A percentile compares a stretch with the other conserved stretches of the same genome.
Evolutionary conservation across 1,284 basidiomycete species (phyloP).

Genomic region (Microbotryum scabiosae): DNA sequence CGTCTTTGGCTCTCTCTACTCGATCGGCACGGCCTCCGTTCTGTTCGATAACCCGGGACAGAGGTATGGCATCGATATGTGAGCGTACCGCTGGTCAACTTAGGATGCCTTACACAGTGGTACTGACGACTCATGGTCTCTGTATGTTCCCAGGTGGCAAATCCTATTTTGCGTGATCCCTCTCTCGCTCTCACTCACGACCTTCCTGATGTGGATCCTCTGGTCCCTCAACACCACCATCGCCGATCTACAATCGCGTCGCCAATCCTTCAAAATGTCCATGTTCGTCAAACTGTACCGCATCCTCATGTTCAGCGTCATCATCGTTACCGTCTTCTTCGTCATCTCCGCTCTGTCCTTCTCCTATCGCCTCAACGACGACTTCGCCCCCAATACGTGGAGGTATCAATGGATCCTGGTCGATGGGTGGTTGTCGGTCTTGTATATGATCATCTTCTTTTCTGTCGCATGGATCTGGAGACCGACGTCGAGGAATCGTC

Average conservation of each 20-base stretch:
- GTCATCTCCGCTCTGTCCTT: constrained; percentile 80
- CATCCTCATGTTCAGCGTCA: constrained; percentile 74
- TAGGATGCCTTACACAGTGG: no score
- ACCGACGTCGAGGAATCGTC: constrained; percentile 83
- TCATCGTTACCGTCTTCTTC: constrained; percentile 81
- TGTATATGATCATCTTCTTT: constrained; percentile 72
- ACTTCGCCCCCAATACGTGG: constrained; percentile 93
- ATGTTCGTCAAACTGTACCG: constrained; percentile 59
- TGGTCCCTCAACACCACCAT: constrained; percentile 52
- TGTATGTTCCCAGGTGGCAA: constrained; percentile 51
- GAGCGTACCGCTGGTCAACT: no score
- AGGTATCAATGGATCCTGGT: constrained; percentile 87
- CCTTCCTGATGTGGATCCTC: constrained; percentile 83
- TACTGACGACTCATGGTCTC: no score
- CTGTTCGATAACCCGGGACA: constrained; percentile 27
- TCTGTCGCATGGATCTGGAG: constrained; percentile 87
- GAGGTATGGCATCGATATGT: no score
- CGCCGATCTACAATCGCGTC: constrained; percentile 66
- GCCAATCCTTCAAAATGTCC: constrained; percentile 67
- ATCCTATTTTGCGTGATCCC: constrained; percentile 83
- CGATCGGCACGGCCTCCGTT: constrained; percentile 76
- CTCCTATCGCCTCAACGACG: constrained; percentile 79
- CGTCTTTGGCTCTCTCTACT: constrained; percentile 76
- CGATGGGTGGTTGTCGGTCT: constrained; percentile 73
- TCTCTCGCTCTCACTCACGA: constrained; percentile 82